Evolutionary conservation across 2,329 filamentous ascomycete species (phyloP), one percentile per base, ranked within the genome.

Genomic region (Fonsecaea pedrosoi): DNA sequence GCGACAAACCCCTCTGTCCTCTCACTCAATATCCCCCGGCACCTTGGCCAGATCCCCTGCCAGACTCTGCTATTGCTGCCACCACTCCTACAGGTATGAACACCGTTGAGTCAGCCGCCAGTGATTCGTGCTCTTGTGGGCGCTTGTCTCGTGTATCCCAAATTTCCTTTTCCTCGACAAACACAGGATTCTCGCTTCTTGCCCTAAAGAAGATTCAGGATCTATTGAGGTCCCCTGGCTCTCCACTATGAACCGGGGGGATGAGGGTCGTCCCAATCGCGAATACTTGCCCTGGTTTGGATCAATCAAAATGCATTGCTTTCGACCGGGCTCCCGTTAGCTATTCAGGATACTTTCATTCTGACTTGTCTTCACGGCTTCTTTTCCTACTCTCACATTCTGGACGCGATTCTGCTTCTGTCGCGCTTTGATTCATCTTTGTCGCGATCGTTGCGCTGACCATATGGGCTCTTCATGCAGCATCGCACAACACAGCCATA

Each of bases 401-500:
- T 25, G 25, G 34, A 60, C 50, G 25, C 53, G 37, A 34, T 5
- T 57, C 21, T 48, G 30, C 40, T 25, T n/a, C 56, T 62, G 57
- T 62, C 57, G 54, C 15, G 42, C 57, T 21, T 55, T 54, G 18
- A 25, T 21, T 55, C 13, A 42, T 50, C 30, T 34, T 55, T 42
- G 48, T 45, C 40, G 37, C 40, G 42, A 63, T 35, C 57, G 25
- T 37, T 59, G 53, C 55, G 61, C 68, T 70, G 66, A 70, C 25
- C 68, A 50, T 37, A 68, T 70, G 63, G 62, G 54, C 53, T n/a
- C 61, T 68, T 67, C 30, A 73, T 73, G 70, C 71, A 73, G 71
- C 71, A 72, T 70, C 70, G 68, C 64, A 64, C 69, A 64, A 63
- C 64, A 67, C 70, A 71, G 60, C 60, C 70, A 12, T 73, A 70